A percentile compares a stretch with the other conserved stretches of the same genome.
Conservation (phyloP, 805 yeast genomes). For the Torulaspora delbrueckii region DNA sequence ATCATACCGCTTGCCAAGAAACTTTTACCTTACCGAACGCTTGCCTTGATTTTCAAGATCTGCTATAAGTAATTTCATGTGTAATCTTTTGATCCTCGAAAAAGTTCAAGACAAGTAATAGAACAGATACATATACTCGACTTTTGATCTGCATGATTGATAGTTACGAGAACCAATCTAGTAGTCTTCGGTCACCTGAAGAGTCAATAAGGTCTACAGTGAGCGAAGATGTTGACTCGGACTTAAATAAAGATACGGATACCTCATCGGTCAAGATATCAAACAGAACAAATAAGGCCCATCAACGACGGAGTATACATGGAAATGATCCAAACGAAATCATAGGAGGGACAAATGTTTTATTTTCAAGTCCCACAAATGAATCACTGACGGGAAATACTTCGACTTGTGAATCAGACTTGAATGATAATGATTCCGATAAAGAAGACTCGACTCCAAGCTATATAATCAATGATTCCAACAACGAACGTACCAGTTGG, state of each 20-base stretch:
- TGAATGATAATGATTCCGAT: neutral
- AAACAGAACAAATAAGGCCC: neutral
- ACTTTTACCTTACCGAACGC: no score
- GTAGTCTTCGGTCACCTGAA: neutral
- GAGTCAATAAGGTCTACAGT: neutral
- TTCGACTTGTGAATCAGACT: neutral
- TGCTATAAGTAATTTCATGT: no score
- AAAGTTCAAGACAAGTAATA: neutral
- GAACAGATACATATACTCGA: no score
- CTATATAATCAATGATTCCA: no score
- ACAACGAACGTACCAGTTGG: no score
- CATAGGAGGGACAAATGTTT: slow-evolving; percentile 12
- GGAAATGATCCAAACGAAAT: slow-evolving; percentile 5
- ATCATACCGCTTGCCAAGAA: no score
- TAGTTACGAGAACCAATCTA: neutral
- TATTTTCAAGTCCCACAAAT: neutral
- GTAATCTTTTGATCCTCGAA: no score
- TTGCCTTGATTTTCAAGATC: no score
- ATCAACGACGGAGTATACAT: neutral
- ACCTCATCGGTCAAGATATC: neutral
- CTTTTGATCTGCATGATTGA: no score
- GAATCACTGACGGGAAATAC: neutral
- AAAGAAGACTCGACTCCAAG: neutral
- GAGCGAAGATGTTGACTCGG: neutral
- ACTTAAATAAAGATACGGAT: neutral